Base-by-base conservation (phyloP, 2,329 filamentous ascomycete genomes). In the Nemania sp. region DNA sequence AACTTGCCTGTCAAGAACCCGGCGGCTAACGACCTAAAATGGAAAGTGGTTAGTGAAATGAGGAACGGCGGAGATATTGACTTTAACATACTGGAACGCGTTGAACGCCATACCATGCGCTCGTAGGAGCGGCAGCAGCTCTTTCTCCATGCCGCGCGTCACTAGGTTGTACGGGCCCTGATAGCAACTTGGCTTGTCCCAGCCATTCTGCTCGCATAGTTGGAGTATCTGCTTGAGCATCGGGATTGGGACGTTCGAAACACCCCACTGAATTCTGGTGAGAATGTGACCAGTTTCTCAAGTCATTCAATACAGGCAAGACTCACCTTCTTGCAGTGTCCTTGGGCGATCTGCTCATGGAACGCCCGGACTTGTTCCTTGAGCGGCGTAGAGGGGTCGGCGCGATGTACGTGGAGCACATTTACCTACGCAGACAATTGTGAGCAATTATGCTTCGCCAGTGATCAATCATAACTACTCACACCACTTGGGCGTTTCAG, bases 81-180 rank as follows among this genome's bases (percentile, higher is more conserved):
- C 6, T 5, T 19, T 14, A 12, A 56, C 52, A 46, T 12, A 61
- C 47, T 47, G 48, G 41, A 61, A 66, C 23, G 56, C 56, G 15
- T 52, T 49, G 47, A 64, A 65, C 4, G 39, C 40, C 3, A 65
- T 53, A 3, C 48, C 54, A 51, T 73, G 64, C 5, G 67, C 60
- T 12, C 69, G 68, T 5, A 75, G 62, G 0, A 72, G 53, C 0
- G 73, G 74, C 11, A 73, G 62, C 3, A 76, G 60, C 11, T 61
- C 57, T 2, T 61, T 64, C 48, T 77, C 74, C 46, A 65, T 63
- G 5, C 64, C 65, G 5, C 73, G 72, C 6, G 67, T 66, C 6
- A 74, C 54, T 4, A 72, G 52, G 49, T 67, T 74, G 56, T 75
- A 76, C 11, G 68, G 65, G 24, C 72, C 73, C 40, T 77, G 73